Evolutionary conservation across 306 rosid species (phyloP).

Genomic region (Trifolium repens): DNA sequence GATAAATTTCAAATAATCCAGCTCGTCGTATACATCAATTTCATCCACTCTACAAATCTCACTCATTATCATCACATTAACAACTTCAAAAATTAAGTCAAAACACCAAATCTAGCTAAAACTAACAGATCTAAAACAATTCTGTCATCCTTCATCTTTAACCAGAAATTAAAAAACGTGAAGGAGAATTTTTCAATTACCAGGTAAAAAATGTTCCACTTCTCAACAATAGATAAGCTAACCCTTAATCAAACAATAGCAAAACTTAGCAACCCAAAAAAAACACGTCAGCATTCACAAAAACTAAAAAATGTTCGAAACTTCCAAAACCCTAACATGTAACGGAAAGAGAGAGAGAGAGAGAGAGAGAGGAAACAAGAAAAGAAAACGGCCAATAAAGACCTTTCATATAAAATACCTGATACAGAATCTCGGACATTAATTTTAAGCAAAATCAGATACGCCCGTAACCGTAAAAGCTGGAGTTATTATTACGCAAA

Average conservation of each 20-base stretch:
- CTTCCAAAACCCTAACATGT: slow-evolving; percentile 34
- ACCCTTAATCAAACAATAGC: too few species aligned
- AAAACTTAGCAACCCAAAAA: too few species aligned
- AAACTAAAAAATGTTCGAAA: slow-evolving; percentile 15
- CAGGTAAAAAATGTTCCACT: background rate
- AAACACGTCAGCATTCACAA: background rate
- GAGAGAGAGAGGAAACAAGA: background rate
- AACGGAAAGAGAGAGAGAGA: background rate
- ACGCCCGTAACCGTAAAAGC: background rate
- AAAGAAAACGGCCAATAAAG: too few species aligned
- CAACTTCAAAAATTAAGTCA: background rate
- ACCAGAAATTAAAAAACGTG: background rate
- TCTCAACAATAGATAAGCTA: background rate
- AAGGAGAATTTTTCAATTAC: background rate
- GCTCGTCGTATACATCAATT: background rate
- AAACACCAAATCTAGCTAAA: slow-evolving; percentile 5
- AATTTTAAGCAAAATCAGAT: background rate
- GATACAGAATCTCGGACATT: background rate
- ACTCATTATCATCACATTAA: background rate
- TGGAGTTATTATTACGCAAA: background rate
- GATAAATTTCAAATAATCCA: background rate
- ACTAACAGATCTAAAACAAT: slow-evolving; percentile 39
- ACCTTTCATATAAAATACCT: too few species aligned
- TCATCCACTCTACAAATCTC: too few species aligned
- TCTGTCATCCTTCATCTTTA: too few species aligned